Evolutionary conservation across 2,329 filamentous ascomycete species (phyloP), one percentile per base, ranked within the genome.

Genomic region (Diaporthe batatas): DNA sequence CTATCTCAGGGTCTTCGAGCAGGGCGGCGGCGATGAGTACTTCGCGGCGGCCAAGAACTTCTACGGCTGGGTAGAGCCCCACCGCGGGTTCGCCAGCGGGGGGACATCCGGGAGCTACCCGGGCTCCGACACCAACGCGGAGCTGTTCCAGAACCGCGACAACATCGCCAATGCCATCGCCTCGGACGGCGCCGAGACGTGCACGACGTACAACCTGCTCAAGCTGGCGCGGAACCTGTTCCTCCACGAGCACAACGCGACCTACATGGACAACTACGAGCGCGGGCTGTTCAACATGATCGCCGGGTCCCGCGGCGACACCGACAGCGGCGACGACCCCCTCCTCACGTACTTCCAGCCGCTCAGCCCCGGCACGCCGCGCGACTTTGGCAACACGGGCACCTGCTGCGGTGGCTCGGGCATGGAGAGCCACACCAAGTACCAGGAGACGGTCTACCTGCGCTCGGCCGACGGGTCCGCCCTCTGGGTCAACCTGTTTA

Each of bases 221-320:
- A 81, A 81, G 76, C 74, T 81, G 58, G 80, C 76, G 3, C 76
- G 79, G 3, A 80, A 81, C 54, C 74, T 81, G 11, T 81, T 81
- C 70, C 7, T 81, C 36, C 79, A 81, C 65, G 77, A 81, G 44
- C 79, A 80, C 62, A 76, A 80, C 36, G 79, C 79, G 3, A 76
- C 77, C 2, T 81, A 80, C 75, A 81, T 81, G 80, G 80, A 81
- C 72, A 76, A 77, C 73, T 81, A 81, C 70, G 80, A 81, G 74
- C 79, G 79, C 21, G 79, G 80, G 10, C 64, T 81, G 23, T 81
- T 80, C 73, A 81, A 81, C 74, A 79, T 80, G 76, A 81, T 81
- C 58, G 65, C 78, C 4, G 80, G 78, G 0, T 81, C 80, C 14
- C 79, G 80, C n/a, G 76, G 74, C 1, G 80, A 81, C 68, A 75